Conservation (phyloP, 73 alveolate genomes). For the Paramecium caudatum region DNA sequence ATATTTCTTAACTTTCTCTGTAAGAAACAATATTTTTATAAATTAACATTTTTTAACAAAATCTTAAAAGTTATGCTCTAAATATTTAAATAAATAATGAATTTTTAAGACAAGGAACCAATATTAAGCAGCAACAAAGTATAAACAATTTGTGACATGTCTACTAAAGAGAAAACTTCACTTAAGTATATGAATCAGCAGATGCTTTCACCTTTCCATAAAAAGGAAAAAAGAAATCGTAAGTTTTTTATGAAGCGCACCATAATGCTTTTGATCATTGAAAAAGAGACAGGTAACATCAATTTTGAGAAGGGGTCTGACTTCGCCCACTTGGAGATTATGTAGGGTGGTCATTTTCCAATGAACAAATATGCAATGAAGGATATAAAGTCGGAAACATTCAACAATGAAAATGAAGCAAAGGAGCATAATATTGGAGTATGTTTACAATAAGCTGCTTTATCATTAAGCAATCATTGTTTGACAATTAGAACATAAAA, state of each 20-base stretch:
- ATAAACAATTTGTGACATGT: no score
- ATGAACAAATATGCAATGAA: neutral
- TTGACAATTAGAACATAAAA: no score
- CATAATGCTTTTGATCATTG: neutral
- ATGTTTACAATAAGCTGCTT: neutral
- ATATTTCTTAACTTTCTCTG: no score
- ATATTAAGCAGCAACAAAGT: no score
- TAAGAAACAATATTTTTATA: no score
- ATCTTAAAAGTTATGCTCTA: no score
- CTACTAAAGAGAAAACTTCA: no score
- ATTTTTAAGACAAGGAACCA: no score
- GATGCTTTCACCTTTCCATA: neutral
- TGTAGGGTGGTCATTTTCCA: slow-evolving; percentile 14
- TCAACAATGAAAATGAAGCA: neutral
- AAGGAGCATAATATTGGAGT: neutral
- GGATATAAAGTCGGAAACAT: slow-evolving; percentile 7
- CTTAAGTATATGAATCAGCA: no score
- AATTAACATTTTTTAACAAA: no score
- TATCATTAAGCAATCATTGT: no score
- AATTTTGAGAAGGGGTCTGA: neutral
- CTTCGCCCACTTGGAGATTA: neutral
- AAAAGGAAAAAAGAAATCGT: slow-evolving; percentile 22
- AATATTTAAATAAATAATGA: no score
- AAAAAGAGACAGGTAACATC: slow-evolving; percentile 13
- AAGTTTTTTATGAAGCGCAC: slow-evolving; percentile 32